Evolutionary conservation across 148 eudicot species (phyloP), one percentile per base, ranked within the genome.

Genomic region (Beta vulgaris): DNA sequence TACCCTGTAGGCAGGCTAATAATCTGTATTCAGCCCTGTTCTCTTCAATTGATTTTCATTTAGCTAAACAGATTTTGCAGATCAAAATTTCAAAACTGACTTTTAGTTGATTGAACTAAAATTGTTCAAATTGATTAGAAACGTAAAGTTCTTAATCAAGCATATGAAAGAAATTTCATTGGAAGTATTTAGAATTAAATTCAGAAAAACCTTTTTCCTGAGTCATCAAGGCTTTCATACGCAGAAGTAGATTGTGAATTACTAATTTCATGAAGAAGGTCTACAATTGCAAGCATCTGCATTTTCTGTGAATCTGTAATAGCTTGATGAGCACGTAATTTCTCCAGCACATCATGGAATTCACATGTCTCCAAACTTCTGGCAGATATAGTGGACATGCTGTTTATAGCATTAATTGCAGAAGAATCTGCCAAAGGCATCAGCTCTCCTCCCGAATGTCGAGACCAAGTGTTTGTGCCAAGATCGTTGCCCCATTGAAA

Each of bases 211-310:
- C 99, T 96, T 87, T 87, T 86, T 82, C 99, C 99, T 78, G 93
- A 81, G 83, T 86, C 94, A 85, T 96, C 99, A 72, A 96, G 98
- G 81, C 94, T 88, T 73, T 73, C 84, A 81, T 89, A 95, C 72
- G 87, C 90, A 74, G 99, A 92, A 71, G 87, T 69, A 58, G 84
- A 69, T 39, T 85, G 84, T 40, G 85, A 86, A 76, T 82, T 82
- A 76, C 82, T 86, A 63, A 96, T 82, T 85, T 92, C 99, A 77
- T 79, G 68, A 32, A 96, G 88, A 82, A 96, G 96, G 77, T 92
- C 89, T 66, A 87, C 72, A 57, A 91, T 75, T 32, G 93, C 87
- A 81, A 85, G 80, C 77, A 87, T 79, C 78, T 92, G 87, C 82
- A 83, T 77, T 85, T 86, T 92, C 77, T 92, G 93, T 37, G 72